These are phyloP conservation scores for Colletotrichum kahawae DNA, from an alignment of 2,329 filamentous ascomycete species.

Conservation along the genomic window DNA sequence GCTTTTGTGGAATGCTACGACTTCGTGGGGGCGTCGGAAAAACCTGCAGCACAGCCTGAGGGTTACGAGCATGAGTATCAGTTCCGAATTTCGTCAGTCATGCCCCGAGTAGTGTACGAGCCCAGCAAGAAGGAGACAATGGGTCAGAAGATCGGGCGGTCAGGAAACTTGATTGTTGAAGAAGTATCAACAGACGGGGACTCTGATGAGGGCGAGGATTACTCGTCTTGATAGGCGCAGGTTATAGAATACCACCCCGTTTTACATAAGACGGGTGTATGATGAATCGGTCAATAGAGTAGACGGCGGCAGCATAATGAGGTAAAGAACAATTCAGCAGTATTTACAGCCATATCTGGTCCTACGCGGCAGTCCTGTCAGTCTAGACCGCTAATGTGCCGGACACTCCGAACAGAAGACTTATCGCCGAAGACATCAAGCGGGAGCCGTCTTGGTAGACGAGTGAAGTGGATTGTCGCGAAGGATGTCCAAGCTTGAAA, in stretches of 20 bases:
- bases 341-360: neutral
- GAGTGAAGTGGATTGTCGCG: neutral
- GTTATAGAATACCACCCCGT: too few relatives aligned
- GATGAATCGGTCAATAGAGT: neutral
- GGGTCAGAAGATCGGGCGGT: constrained; percentile 76
- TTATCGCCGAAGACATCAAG: neutral
- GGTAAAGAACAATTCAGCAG: neutral
- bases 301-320: neutral
- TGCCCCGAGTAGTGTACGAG: constrained; percentile 84
- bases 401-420: neutral
- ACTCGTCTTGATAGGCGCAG: neutral
- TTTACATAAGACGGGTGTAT: neutral
- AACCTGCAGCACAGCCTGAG: constrained; percentile 54
- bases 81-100: constrained; percentile 85
- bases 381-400: neutral
- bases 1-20: constrained; percentile 95
- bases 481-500: neutral
- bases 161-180: constrained; percentile 91
- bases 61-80: constrained; percentile 80
- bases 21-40: constrained; percentile 50
- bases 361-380: neutral
- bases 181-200: constrained; percentile 47
- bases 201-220: constrained; percentile 17
- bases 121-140: constrained; percentile 70
- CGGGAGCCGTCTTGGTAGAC: neutral